These are phyloP conservation scores for Tulasnella sp. DNA, from an alignment of 768 basidiomycete genomes.

Conservation along the genomic window DNA sequence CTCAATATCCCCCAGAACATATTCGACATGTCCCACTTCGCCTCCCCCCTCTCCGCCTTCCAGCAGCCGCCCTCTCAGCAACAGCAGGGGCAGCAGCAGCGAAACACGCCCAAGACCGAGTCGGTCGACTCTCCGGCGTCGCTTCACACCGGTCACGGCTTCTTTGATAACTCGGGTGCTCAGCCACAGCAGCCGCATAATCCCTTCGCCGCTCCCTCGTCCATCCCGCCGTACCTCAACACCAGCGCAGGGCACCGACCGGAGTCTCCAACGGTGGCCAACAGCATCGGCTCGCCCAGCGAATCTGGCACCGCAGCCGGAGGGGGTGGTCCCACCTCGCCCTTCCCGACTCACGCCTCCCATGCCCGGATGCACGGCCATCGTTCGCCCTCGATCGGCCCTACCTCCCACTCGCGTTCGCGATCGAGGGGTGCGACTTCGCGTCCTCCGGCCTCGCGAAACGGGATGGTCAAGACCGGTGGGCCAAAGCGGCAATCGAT, in stretches of 20 bases:
- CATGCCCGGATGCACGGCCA: slow-evolving; percentile 33
- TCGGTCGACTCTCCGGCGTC: slow-evolving; percentile 33
- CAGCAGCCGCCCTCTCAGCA: slow-evolving; percentile 37
- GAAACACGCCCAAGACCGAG: slow-evolving; percentile 30
- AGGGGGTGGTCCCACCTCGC: slow-evolving; percentile 53
- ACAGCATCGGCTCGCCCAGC: slow-evolving; percentile 40
- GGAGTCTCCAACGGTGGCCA: neutral
- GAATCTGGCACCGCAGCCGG: slow-evolving; percentile 47
- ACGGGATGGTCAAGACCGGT: slow-evolving; percentile 37
- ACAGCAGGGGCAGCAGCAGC: slow-evolving; percentile 22
- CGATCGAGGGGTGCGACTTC: slow-evolving; percentile 51
- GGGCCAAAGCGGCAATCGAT: slow-evolving; percentile 49
- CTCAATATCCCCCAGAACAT: slow-evolving; percentile 56
- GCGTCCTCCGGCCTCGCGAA: slow-evolving; percentile 40
- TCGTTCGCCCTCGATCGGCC: slow-evolving; percentile 37
- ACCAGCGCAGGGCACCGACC: neutral
- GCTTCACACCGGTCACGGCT: slow-evolving; percentile 44
- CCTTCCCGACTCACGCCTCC: slow-evolving; percentile 55
- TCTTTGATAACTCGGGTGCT: slow-evolving; percentile 39
- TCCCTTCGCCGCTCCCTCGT: slow-evolving; percentile 31
- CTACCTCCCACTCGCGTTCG: slow-evolving; percentile 42
- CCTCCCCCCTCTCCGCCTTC: slow-evolving; percentile 45
- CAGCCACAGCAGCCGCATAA: slow-evolving; percentile 20
- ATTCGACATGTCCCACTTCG: slow-evolving; percentile 63
- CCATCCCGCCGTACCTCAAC: slow-evolving; percentile 24